Conservation (phyloP, 108 stramenopile genomes). For the Cyclotella kingstonii region DNA sequence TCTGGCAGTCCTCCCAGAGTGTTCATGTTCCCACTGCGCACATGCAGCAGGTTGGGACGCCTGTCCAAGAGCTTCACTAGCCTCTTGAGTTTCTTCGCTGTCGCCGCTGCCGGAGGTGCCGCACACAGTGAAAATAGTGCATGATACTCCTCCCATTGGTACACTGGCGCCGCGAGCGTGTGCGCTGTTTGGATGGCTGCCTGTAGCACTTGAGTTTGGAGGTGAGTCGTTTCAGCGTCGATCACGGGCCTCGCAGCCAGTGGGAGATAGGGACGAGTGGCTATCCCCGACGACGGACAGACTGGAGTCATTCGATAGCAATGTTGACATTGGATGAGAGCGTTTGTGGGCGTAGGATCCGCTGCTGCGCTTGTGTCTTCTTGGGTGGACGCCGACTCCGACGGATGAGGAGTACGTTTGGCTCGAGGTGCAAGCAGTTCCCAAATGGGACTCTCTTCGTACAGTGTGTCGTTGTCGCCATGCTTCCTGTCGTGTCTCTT, state of each 20-base stretch:
- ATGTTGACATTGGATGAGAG: slow-evolving; percentile 12
- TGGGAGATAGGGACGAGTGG: not conserved
- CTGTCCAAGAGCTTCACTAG: slow-evolving; percentile 35
- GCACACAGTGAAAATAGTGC: slow-evolving; percentile 19
- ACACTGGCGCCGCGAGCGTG: too few species aligned
- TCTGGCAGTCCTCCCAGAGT: slow-evolving; percentile 50
- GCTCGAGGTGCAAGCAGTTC: slow-evolving; percentile 22
- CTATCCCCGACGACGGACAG: not conserved
- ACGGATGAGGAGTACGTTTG: not conserved
- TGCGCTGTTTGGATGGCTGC: slow-evolving; percentile 18
- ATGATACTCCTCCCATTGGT: too few species aligned
- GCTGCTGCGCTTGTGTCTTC: too few species aligned
- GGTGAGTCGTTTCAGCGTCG: not conserved
- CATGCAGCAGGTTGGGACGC: slow-evolving; percentile 29
- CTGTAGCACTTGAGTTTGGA: slow-evolving; percentile 11
- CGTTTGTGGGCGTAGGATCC: not conserved
- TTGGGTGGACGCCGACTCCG: too few species aligned
- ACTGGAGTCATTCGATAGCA: slow-evolving; percentile 31
- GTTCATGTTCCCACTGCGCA: slow-evolving; percentile 49
- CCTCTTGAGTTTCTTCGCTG: slow-evolving; percentile 44
- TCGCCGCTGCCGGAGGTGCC: not conserved
- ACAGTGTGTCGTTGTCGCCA: not conserved
- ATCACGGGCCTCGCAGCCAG: not conserved
- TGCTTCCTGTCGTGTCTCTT: not conserved
- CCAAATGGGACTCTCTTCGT: slow-evolving; percentile 22